A percentile compares a stretch with the other conserved stretches of the same genome.
phyloP scores from a whole-genome alignment of 2,329 filamentous ascomycete species.

The Penicillium glabrum region DNA sequence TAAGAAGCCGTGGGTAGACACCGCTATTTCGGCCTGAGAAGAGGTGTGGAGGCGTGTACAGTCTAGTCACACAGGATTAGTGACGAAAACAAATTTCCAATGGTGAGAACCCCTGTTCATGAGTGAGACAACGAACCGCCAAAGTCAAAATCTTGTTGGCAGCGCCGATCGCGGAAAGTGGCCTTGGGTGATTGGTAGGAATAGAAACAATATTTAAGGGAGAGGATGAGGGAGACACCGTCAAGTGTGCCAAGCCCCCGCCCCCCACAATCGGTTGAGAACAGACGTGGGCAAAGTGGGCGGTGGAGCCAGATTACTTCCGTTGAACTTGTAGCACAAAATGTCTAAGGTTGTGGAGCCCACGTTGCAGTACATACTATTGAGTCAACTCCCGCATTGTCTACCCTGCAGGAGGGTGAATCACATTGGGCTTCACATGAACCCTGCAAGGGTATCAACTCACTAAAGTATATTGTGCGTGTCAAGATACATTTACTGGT shows the following conservation, averaged over 20 bases:
- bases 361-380: not conserved
- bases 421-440: not conserved
- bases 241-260: constrained; percentile 3
- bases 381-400: not conserved
- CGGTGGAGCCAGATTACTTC: not conserved
- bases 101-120: constrained; percentile 4
- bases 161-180: constrained; percentile 14
- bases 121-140: not conserved
- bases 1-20: constrained; percentile 7
- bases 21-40: constrained; percentile 14
- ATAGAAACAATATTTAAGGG: not conserved
- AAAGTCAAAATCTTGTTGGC: constrained; percentile 12
- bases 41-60: not conserved
- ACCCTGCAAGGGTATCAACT: not conserved
- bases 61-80: constrained; percentile 1
- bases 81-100: not conserved
- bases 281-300: not conserved
- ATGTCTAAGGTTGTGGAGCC: not conserved
- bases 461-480: not conserved
- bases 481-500: not conserved
- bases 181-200: not conserved
- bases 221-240: not conserved
- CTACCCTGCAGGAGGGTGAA: not conserved
- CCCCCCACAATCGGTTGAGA: constrained; percentile 10
- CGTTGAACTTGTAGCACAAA: constrained; percentile 8